Base-by-base conservation (phyloP, 2,329 filamentous ascomycete genomes). In the Phaeomoniella chlamydospora region DNA sequence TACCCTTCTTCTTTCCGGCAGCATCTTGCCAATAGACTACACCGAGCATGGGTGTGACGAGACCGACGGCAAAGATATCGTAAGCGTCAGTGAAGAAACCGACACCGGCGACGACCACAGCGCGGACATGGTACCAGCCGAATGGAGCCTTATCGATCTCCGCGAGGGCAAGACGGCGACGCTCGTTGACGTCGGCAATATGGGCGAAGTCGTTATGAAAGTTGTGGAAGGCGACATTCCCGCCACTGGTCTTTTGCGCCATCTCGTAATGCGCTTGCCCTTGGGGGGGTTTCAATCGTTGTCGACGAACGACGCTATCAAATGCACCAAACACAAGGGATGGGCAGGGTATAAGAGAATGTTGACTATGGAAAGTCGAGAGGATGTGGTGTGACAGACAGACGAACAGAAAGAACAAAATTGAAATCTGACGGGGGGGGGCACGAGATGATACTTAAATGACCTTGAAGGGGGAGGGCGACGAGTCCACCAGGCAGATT, bases 71-170 rank as follows among this genome's bases (percentile, higher is more conserved):
- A 56, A 90, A 90, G 61, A 86, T 83, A 51, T 81, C 77, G 58
- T 87, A 88, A 10, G 80, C 80, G 53, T 88, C 84, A 12, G 83
- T 88, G 59, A 90, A 90, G 72, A 92, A 90, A 47, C 83, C 84
- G 42, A 88, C 79, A 48, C 84, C 83, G 18, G 82, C 82, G 15
- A 88, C 82, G 5, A 82, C 61, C 37, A 82, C 72, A 39, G 82
- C 79, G 29, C 82, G 72, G 39, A 87, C 72, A 51, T 90, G 83
- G 53, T 86, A 84, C 42, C 42, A 44, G 31, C 49, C 49, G 33
- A 51, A 51, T 18, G 46, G 46, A 9, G 49, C 49, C 37, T 51
- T 51, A 38, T 51, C 49, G 39, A 51, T 51, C 58, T 87, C 79
- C 26, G 80, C 80, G 36, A 90, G 77, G 30, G 83, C 83, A 18